Conservation (phyloP, 2,329 filamentous ascomycete genomes). For the Chaetoscypha palmicola region DNA sequence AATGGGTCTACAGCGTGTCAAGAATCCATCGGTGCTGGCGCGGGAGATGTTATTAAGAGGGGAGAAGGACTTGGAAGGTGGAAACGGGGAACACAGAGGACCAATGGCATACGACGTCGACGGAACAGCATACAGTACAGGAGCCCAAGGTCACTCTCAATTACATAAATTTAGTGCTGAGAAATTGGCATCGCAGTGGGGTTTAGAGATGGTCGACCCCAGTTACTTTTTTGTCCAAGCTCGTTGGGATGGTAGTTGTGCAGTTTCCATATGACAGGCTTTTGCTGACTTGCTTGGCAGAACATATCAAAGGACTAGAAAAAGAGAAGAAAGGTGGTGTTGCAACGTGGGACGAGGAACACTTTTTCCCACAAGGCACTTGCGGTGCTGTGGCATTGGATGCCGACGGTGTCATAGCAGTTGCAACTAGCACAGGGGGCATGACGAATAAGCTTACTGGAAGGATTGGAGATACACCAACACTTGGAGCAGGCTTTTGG, state of each 20-base stretch:
- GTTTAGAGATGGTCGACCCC: conserved; percentile 58
- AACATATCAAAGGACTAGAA: conserved; percentile 56
- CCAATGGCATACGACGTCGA: conserved; percentile 16
- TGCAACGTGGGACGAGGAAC: conserved; percentile 50
- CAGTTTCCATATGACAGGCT: background rate
- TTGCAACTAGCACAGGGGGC: conserved; percentile 64
- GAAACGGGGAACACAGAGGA: conserved; percentile 30
- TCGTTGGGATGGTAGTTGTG: conserved; percentile 55
- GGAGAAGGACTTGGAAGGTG: conserved; percentile 50
- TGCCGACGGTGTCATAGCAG: conserved; percentile 63
- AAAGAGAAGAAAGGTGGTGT: conserved; percentile 39
- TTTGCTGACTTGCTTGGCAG: conserved; percentile 5
- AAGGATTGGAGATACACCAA: conserved; percentile 79
- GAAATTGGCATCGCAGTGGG: conserved; percentile 58
- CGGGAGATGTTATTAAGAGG: conserved; percentile 62
- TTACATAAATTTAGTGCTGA: conserved; percentile 64
- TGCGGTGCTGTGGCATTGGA: conserved; percentile 79
- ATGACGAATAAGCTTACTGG: conserved; percentile 85
- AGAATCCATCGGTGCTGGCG: conserved; percentile 72
- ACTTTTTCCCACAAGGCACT: conserved; percentile 76
- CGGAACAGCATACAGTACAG: conserved; percentile 4
- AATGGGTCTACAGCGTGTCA: conserved; percentile 65
- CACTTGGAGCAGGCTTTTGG: conserved; percentile 81
- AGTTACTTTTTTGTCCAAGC: conserved; percentile 73
- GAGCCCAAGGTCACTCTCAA: conserved; percentile 62